Conservation (phyloP, 768 basidiomycete species). For the Trametes maxima region DNA sequence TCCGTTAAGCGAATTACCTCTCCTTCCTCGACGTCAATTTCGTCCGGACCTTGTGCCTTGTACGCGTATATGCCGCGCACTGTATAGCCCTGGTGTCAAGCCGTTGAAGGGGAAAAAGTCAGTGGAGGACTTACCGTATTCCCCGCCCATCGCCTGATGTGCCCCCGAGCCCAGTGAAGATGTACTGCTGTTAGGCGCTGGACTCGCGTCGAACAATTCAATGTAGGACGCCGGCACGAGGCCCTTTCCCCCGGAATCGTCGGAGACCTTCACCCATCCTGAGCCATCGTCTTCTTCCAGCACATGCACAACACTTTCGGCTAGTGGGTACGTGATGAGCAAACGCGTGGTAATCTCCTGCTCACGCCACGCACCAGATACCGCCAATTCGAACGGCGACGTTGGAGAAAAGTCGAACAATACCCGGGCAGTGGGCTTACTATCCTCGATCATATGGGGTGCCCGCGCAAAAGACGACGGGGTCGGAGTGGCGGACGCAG, state of each 20-base stretch:
- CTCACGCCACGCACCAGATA: constrained; percentile 50
- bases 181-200: constrained; percentile 22
- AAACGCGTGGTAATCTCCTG: not conserved
- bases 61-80: constrained; percentile 87
- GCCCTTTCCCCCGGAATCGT: constrained; percentile 60
- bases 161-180: constrained; percentile 11
- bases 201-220: constrained; percentile 36
- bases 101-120: constrained; percentile 1
- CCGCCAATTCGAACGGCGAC: constrained; percentile 75
- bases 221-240: constrained; percentile 88
- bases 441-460: constrained; percentile 44
- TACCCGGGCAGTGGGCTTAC: constrained; percentile 57
- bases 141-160: constrained; percentile 43
- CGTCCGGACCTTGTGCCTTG: constrained; percentile 69
- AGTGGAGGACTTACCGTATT: constrained; percentile 50
- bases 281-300: constrained; percentile 84
- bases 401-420: constrained; percentile 76
- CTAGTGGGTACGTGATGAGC: constrained; percentile 38
- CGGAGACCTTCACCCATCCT: constrained; percentile 80
- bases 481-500: constrained; percentile 38
- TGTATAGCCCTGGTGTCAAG: constrained; percentile 31
- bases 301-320: constrained; percentile 64
- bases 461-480: constrained; percentile 59
- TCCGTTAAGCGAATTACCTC: constrained; percentile 65
- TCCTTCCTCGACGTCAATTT: constrained; percentile 63